Evolutionary conservation across 768 basidiomycete genomes (phyloP), one percentile per base, ranked within the genome.

Genomic region (Candolleomyces efflorescens): DNA sequence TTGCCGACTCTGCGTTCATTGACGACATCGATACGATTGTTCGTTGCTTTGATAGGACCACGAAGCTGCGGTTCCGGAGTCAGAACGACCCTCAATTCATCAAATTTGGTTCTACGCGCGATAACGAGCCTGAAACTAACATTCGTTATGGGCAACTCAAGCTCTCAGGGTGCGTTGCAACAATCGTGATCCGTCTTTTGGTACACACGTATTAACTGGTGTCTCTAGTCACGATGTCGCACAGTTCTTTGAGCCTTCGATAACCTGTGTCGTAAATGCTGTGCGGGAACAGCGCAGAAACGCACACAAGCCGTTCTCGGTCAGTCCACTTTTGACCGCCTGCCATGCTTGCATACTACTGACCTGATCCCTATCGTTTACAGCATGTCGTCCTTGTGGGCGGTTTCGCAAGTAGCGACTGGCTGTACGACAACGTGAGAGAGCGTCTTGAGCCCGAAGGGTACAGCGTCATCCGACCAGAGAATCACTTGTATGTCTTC

Each of bases 351-450:
- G 32, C 11, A 32, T 32, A 32, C 32, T 6, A 22, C 18, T 36
- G n/a, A n/a, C 38, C 13, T 41, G 56, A 10, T 44, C 26, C 50
- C 38, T 26, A 22, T 11, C 23, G 7, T 37, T 23, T 51, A 26
- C 17, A 68, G 67, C 55, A 58, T 41, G 61, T 68, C 17, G 54
- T 65, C 12, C 58, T 68, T 3, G 67, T 68, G 2, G 67, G 67
- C 0, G 67, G 67, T 6, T 68, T 68, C 51, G 63, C 60, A 5
- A 59, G 61, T 22, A 66, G 60, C 43, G 65, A 68, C 36, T 68
- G 64, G 59, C 51, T 68, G 15, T 68, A 59, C 38, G 53, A 63
- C 3, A 45, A 61, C 43, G 55, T 66, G 5, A 53, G 61, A 13
- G 15, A 54, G 17, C 41, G 51, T n/a, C 58, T 64, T 37, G 7